Evolutionary conservation across 2,329 filamentous ascomycete genomes (phyloP).

Genomic region (Botrytis sinoallii): DNA sequence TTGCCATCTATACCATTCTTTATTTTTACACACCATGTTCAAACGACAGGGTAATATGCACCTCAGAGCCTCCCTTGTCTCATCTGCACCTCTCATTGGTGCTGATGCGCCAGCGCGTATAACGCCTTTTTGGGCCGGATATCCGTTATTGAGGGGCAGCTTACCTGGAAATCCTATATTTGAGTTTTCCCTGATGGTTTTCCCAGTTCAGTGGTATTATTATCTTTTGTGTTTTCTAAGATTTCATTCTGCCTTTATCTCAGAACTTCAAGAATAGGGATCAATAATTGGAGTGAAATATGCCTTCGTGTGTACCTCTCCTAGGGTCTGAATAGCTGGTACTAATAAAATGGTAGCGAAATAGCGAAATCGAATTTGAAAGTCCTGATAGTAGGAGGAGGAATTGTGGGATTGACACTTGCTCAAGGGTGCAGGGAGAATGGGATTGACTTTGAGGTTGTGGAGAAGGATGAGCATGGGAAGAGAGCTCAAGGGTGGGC

Average conservation of each 20-base stretch:
- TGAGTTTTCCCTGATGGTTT: neutral
- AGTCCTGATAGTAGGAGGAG: constrained; percentile 17
- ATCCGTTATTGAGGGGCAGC: neutral
- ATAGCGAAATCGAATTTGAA: neutral
- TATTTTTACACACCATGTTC: neutral
- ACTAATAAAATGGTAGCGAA: neutral
- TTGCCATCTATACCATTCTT: neutral
- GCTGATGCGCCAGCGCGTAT: neutral
- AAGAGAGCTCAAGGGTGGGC: constrained; percentile 52
- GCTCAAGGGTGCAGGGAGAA: constrained; percentile 19
- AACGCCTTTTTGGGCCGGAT: neutral
- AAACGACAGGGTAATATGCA: neutral
- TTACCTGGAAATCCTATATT: neutral
- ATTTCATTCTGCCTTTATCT: neutral
- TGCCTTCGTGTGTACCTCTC: neutral
- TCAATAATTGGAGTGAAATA: neutral
- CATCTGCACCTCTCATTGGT: constrained; percentile 1
- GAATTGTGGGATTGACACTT: constrained; percentile 19
- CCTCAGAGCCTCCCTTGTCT: neutral
- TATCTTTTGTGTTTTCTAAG: neutral
- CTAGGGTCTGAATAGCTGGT: neutral
- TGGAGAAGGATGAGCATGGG: constrained; percentile 39
- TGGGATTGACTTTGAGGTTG: constrained; percentile 20
- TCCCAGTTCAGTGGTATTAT: neutral
- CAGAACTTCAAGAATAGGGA: neutral